Evolutionary conservation across 192 early-diverging fungal genomes (phyloP), one percentile per base, ranked within the genome.

Genomic region (Coemansia sp.): DNA sequence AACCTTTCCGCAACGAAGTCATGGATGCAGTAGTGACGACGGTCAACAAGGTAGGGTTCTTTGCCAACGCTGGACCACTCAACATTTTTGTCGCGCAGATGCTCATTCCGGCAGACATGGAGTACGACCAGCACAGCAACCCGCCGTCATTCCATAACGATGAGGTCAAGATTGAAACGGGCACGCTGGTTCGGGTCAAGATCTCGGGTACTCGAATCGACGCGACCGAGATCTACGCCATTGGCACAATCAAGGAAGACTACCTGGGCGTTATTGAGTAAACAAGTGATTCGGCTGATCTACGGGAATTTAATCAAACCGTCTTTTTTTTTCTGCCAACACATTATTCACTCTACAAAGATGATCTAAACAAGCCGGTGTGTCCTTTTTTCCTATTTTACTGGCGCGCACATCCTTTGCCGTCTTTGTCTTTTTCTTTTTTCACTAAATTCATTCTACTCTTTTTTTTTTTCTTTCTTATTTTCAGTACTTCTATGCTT

Each of bases 231-330:
- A 94, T 99, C 37, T 90, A 88, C 77, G 90, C 91, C 19, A 94
- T 93, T 50, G 94, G 94, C 18, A 94, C 93, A 5, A 95, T 98
- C 69, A 97, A 95, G 70, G 94, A 98, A 60, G 94, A 98, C 83
- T 98, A 89, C 50, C 66, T 97, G 40, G 92, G 93, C 43, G 82
- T 86, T 9, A 88, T 86, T 58, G 79, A 78, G 46, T 70, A 64
- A 32, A 36, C 30, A n/a, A n/a, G n/a, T n/a, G n/a, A n/a, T n/a
- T n/a, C n/a, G n/a, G n/a, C n/a, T n/a, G n/a, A n/a, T n/a, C n/a
- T n/a, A n/a, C n/a, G n/a, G n/a, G n/a, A n/a, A n/a, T n/a, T n/a
- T n/a, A n/a, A n/a, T n/a, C n/a, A n/a, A n/a, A n/a, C n/a, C n/a
- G n/a, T n/a, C n/a, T n/a, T n/a, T n/a, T n/a, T n/a, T n/a, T n/a